Evolutionary conservation across 1,139 yeast species (phyloP).

Genomic region (Taphrina flavorubra): DNA sequence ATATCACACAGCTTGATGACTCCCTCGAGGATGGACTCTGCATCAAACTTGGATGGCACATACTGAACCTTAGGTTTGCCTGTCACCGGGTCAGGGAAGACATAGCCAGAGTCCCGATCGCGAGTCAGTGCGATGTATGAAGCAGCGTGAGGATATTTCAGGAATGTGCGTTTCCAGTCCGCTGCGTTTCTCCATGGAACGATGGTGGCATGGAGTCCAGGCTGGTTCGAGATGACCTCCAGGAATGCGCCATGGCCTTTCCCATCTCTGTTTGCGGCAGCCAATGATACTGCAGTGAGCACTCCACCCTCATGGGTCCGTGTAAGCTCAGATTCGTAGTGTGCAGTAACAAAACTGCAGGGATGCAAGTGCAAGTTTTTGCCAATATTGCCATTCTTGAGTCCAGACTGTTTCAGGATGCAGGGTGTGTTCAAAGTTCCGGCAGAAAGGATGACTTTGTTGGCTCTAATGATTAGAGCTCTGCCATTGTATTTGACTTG

Average conservation of each 20-base stretch:
- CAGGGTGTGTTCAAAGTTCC: slow-evolving; percentile 64
- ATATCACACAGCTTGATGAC: slow-evolving; percentile 58
- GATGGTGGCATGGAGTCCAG: slow-evolving; percentile 55
- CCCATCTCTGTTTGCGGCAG: slow-evolving; percentile 61
- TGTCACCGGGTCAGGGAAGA: slow-evolving; percentile 54
- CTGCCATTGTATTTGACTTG: slow-evolving; percentile 49
- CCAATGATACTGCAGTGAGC: slow-evolving; percentile 61
- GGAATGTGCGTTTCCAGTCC: slow-evolving; percentile 52
- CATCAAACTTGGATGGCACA: slow-evolving; percentile 56
- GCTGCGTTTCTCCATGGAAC: slow-evolving; percentile 58
- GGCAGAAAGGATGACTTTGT: slow-evolving; percentile 58
- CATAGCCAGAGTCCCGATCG: slow-evolving; percentile 58
- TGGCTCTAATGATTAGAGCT: slow-evolving; percentile 59
- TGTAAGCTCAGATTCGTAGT: slow-evolving; percentile 52
- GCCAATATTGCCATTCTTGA: slow-evolving; percentile 63
- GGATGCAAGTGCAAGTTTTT: slow-evolving; percentile 64
- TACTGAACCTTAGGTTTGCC: slow-evolving; percentile 56
- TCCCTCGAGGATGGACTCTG: slow-evolving; percentile 56
- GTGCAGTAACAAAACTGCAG: slow-evolving; percentile 56
- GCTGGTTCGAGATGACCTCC: slow-evolving; percentile 61
- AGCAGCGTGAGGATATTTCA: slow-evolving; percentile 56
- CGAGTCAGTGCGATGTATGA: slow-evolving; percentile 60
- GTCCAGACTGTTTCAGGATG: slow-evolving; percentile 60
- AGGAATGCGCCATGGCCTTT: slow-evolving; percentile 64
- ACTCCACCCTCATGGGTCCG: slow-evolving; percentile 58